Base-by-base conservation (phyloP, 257 asterid species). In the Phtheirospermum japonicum region DNA sequence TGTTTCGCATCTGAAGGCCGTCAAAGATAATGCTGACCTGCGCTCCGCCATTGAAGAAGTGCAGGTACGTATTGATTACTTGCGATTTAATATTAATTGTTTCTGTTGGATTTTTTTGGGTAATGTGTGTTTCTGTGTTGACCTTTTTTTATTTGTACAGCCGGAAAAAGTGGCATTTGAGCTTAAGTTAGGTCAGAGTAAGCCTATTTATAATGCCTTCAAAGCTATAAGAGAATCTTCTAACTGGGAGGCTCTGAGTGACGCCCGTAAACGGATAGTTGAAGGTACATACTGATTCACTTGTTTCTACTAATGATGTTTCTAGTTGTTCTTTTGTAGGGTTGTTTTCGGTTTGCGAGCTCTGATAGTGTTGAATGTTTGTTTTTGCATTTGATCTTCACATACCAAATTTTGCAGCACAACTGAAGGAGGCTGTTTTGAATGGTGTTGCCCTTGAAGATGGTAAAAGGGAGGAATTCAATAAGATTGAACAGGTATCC, bases 31-130 rank as follows among this genome's bases (percentile, higher is more conserved):
- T 56, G 79, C 94, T 4, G 99, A 93, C 28, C 85, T 93, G 59
- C 96, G 99, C 40, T 59, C 97, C 0, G 97, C 99, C 33, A 84
- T 93, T n/a, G 97, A 93, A 73, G 96, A 93, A 82, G 92, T 93
- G 61, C 99, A 93, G 96, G 99, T 89, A 37, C 26, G n/a, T 59
- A 59, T 54, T 60, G 33, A 39, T 61, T 17, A 9, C 12, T 5
- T 66, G 30, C 62, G 5, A 42, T 0, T 59, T 61, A 45, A 0
- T 57, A 13, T 33, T 33, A n/a, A 10, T 45, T 51, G 6, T 51
- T 9, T 19, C 31, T 55, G 49, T 23, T 23, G 28, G 28, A 1
- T 23, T 1, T 23, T 23, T 23, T 23, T 23, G 28, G 28, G 28
- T 1, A 23, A 23, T 3, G 3, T 23, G 3, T 23, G 28, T 23